Conservation (phyloP, 257 asterid genomes). For the Plectranthus barbatus region DNA sequence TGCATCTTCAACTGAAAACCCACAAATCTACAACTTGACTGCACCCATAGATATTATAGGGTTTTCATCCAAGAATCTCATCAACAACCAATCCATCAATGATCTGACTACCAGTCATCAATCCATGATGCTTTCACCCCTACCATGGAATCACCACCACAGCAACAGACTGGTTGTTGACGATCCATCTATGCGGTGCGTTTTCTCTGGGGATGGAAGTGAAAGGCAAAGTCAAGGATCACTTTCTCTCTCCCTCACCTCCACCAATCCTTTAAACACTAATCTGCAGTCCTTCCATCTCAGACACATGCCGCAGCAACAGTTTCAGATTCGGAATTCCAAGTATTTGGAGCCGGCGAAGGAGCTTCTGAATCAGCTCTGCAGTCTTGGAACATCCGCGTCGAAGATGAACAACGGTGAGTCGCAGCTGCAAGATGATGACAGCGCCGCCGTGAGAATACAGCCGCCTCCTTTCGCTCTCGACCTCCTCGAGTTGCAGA, state of each 20-base stretch:
- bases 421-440: constrained; percentile 14
- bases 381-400: constrained; percentile 40
- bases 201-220: constrained; percentile 54
- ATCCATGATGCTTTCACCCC: constrained; percentile 16
- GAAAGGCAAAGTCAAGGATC: constrained; percentile 66
- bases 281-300: not conserved
- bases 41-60: constrained; percentile 61
- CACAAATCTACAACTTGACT: constrained; percentile 55
- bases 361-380: constrained; percentile 65
- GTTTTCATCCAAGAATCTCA: constrained; percentile 44
- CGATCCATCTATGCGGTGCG: constrained; percentile 43
- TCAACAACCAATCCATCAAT: constrained; percentile 1
- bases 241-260: constrained; percentile 68
- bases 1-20: constrained; percentile 19
- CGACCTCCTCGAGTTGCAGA: constrained; percentile 65
- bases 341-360: constrained; percentile 62
- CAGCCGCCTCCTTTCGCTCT: constrained; percentile 44
- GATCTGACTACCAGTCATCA: constrained; percentile 14
- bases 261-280: constrained; percentile 39
- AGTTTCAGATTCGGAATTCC: constrained; percentile 38
- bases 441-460: constrained; percentile 2
- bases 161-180: constrained; percentile 22
- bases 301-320: constrained; percentile 19
- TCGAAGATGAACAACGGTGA: constrained; percentile 14
- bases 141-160: constrained; percentile 15